phyloP scores from a whole-genome alignment of 805 yeast genomes.

The Candida maltosa region DNA sequence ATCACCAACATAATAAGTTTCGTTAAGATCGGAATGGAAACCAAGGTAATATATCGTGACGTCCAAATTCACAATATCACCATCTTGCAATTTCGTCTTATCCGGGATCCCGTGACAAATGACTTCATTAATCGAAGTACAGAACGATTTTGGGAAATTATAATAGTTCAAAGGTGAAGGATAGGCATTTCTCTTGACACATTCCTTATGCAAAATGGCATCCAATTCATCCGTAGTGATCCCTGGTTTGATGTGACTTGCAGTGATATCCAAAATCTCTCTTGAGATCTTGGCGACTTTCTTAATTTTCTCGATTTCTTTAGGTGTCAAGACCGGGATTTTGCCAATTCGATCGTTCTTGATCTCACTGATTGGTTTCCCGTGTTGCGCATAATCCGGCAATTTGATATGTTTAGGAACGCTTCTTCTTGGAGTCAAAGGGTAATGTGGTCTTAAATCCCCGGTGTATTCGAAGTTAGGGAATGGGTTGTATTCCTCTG shows the following conservation, averaged over 20 bases:
- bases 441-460: constrained; percentile 71
- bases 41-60: constrained; percentile 84
- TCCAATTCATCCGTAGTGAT: constrained; percentile 92
- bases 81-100: constrained; percentile 79
- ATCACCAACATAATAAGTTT: constrained; percentile 94
- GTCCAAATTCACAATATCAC: constrained; percentile 91
- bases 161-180: constrained; percentile 95
- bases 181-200: constrained; percentile 83
- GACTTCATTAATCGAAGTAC: constrained; percentile 92
- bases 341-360: constrained; percentile 63
- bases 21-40: constrained; percentile 90
- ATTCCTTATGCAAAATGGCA: constrained; percentile 79
- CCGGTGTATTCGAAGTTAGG: constrained; percentile 79
- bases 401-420: constrained; percentile 68
- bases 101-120: constrained; percentile 98
- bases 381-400: constrained; percentile 84
- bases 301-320: constrained; percentile 71
- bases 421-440: constrained; percentile 66
- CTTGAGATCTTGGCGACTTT: constrained; percentile 75
- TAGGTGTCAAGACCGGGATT: constrained; percentile 61
- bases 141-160: constrained; percentile 87
- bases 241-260: constrained; percentile 80
- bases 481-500: constrained; percentile 74
- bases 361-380: constrained; percentile 78
- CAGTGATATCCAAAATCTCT: constrained; percentile 87